Conservation (phyloP, 495 filamentous ascomycete genomes). For the Tuber indicum region DNA sequence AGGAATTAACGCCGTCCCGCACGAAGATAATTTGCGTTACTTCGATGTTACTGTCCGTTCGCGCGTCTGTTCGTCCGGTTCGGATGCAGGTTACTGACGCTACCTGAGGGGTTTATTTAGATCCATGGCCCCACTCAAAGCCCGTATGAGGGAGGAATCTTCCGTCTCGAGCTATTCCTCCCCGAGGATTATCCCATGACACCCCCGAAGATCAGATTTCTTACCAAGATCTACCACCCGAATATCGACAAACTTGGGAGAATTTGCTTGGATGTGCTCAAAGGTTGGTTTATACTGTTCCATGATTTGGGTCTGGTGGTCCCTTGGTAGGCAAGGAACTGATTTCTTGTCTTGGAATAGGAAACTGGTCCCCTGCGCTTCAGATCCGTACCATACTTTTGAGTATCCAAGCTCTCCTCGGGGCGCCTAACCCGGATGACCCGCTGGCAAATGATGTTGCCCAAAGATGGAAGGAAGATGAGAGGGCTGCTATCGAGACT, state of each 20-base stretch:
- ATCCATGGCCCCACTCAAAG: slow-evolving; percentile 89
- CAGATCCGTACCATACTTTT: slow-evolving; percentile 97
- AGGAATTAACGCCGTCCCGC: slow-evolving; percentile 94
- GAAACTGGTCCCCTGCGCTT: slow-evolving; percentile 97
- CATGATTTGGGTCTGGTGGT: background rate
- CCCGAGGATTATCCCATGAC: slow-evolving; percentile 99
- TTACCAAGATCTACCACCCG: slow-evolving; percentile 98
- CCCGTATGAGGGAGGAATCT: slow-evolving; percentile 67
- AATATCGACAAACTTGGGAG: slow-evolving; percentile 97
- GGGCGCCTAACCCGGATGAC: slow-evolving; percentile 95
- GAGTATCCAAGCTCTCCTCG: slow-evolving; percentile 92
- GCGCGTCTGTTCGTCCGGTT: background rate
- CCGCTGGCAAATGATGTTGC: slow-evolving; percentile 94
- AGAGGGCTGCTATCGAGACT: slow-evolving; percentile 63
- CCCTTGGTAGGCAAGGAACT: background rate
- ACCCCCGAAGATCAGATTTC: slow-evolving; percentile 93
- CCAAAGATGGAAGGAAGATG: slow-evolving; percentile 96
- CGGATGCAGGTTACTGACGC: background rate
- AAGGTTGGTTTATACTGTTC: slow-evolving; percentile 58
- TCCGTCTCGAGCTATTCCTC: slow-evolving; percentile 97
- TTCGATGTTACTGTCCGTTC: slow-evolving; percentile 70
- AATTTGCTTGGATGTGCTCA: slow-evolving; percentile 95
- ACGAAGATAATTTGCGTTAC: slow-evolving; percentile 95
- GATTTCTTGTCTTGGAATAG: slow-evolving; percentile 46
- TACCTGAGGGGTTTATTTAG: slow-evolving; percentile 18